These are phyloP conservation scores for Ogataea hybrid DNA, from an alignment of 1,139 yeast genomes.

Conservation along the genomic window DNA sequence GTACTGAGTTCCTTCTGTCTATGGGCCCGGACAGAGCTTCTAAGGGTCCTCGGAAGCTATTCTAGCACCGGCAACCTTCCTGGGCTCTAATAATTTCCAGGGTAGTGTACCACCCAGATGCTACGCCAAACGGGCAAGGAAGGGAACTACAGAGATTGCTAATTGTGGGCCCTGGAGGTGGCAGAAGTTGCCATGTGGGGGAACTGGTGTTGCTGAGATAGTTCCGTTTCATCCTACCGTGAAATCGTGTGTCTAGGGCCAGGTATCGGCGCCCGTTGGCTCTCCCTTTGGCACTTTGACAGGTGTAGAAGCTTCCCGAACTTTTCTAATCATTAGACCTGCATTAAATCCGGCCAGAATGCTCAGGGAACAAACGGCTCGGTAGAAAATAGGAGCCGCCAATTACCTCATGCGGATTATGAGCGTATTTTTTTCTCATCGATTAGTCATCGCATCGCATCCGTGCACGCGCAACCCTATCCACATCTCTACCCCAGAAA, in stretches of 20 bases:
- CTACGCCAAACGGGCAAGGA: too few species aligned
- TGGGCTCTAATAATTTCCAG: too few species aligned
- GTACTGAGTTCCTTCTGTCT: too few species aligned
- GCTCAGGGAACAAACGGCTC: background rate
- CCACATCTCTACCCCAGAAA: slow-evolving; percentile 3
- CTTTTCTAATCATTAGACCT: slow-evolving; percentile 1
- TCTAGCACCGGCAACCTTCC: too few species aligned
- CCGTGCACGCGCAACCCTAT: background rate
- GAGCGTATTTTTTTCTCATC: too few species aligned
- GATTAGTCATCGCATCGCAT: background rate
- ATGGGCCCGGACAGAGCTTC: too few species aligned
- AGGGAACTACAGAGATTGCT: too few species aligned
- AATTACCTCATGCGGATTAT: background rate
- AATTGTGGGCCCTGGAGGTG: too few species aligned
- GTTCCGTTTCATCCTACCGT: background rate
- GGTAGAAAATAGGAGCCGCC: background rate
- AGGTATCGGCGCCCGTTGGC: background rate
- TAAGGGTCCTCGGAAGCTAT: too few species aligned
- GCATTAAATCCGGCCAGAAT: slow-evolving; percentile 4
- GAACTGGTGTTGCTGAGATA: background rate
- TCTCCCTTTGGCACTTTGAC: background rate
- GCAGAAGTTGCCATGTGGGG: too few species aligned
- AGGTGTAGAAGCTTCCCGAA: slow-evolving; percentile 14
- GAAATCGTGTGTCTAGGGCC: background rate
- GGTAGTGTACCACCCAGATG: too few species aligned